phyloP scores from a whole-genome alignment of 768 basidiomycete species.

The Leccinum fibrillosum region DNA sequence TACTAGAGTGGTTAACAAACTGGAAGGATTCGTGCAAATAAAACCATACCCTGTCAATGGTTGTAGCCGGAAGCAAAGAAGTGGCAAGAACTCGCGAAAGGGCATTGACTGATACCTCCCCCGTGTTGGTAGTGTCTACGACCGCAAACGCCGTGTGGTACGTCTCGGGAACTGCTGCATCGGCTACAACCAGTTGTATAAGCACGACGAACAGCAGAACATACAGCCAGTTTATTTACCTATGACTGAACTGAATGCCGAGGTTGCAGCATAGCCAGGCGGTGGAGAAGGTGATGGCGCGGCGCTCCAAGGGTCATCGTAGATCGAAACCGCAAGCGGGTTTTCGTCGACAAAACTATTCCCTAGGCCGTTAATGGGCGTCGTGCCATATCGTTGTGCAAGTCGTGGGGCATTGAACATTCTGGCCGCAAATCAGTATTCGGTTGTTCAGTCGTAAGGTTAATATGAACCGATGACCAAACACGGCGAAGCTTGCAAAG shows the following conservation, averaged over 20 bases:
- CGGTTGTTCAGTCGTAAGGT: constrained; percentile 11
- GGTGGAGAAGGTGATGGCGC: constrained; percentile 70
- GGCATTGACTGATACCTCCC: constrained; percentile 80
- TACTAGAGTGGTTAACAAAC: constrained; percentile 29
- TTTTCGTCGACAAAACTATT: constrained; percentile 76
- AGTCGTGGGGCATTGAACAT: constrained; percentile 89
- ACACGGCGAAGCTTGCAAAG: neutral
- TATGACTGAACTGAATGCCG: constrained; percentile 67
- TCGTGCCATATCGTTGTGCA: constrained; percentile 60
- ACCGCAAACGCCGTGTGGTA: constrained; percentile 73
- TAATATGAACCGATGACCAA: constrained; percentile 3
- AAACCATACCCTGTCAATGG: constrained; percentile 67
- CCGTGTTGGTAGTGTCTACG: constrained; percentile 66
- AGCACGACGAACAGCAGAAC: neutral
- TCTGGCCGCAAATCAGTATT: constrained; percentile 15
- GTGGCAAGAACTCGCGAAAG: constrained; percentile 78
- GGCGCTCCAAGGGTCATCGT: constrained; percentile 82
- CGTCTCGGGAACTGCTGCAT: constrained; percentile 74
- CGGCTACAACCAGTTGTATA: constrained; percentile 43
- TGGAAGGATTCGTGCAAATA: neutral
- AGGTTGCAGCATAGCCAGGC: constrained; percentile 47
- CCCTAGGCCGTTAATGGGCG: constrained; percentile 57
- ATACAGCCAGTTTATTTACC: constrained; percentile 44
- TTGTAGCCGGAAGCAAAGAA: constrained; percentile 75
- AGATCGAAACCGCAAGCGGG: constrained; percentile 68